Evolutionary conservation across 768 basidiomycete genomes (phyloP).

Genomic region (Leccinum truebloodii): DNA sequence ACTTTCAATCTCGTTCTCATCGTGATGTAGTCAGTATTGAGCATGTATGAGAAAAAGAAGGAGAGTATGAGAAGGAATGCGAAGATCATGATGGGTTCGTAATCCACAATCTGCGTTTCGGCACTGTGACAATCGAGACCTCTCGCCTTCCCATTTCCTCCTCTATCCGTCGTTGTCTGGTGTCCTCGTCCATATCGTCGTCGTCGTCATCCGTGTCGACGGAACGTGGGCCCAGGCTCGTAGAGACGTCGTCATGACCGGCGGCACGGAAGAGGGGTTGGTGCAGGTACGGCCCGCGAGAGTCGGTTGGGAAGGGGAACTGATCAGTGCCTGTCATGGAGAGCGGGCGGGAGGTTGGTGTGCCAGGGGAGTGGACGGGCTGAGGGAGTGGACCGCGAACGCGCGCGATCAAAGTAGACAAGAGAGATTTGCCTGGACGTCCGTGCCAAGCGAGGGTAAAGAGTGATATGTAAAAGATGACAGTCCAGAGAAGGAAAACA

Average conservation of each 20-base stretch:
- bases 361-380: slow-evolving; percentile 35
- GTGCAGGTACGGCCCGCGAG: slow-evolving; percentile 64
- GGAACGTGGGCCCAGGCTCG: slow-evolving; percentile 45
- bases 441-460: slow-evolving; percentile 58
- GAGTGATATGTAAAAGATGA: slow-evolving; percentile 57
- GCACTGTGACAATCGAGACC: slow-evolving; percentile 78
- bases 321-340: slow-evolving; percentile 43
- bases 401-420: slow-evolving; percentile 50
- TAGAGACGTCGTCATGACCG: slow-evolving; percentile 43
- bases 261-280: slow-evolving; percentile 60
- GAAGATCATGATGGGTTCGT: slow-evolving; percentile 57
- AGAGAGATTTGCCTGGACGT: slow-evolving; percentile 55
- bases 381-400: slow-evolving; percentile 39
- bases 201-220: slow-evolving; percentile 61
- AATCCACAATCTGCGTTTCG: slow-evolving; percentile 73
- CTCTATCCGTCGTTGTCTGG: slow-evolving; percentile 73
- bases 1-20: slow-evolving; percentile 13
- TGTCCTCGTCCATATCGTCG: slow-evolving; percentile 74
- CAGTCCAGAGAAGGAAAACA: slow-evolving; percentile 63
- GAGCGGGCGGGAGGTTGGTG: slow-evolving; percentile 41
- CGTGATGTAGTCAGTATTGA: slow-evolving; percentile 25
- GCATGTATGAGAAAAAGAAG: slow-evolving; percentile 14
- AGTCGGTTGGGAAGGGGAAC: slow-evolving; percentile 46
- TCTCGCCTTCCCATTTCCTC: slow-evolving; percentile 81
- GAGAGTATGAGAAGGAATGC: not conserved